Conservation (phyloP, 306 rosid species). For the Urtica urens region DNA sequence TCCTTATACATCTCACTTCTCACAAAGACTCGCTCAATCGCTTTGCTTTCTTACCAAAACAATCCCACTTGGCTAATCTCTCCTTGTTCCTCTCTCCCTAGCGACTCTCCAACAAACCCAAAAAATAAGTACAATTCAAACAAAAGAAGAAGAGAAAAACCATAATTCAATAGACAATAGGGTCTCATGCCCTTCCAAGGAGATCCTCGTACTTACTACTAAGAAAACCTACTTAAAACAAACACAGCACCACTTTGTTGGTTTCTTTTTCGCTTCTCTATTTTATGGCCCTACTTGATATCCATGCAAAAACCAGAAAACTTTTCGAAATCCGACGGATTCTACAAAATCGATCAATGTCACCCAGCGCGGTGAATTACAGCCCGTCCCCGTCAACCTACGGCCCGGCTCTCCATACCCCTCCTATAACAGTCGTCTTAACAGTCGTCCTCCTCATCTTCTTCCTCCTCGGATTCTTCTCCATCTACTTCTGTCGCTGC, state of each 20-base stretch:
- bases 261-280: background rate
- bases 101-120: background rate
- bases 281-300: background rate
- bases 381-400: constrained; percentile 9
- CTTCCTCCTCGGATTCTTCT: constrained; percentile 36
- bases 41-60: constrained; percentile 6
- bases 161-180: too few relatives aligned
- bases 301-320: constrained; percentile 30
- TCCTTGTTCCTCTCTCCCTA: constrained; percentile 15
- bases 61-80: constrained; percentile 3
- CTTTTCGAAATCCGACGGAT: background rate
- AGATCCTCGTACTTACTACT: background rate
- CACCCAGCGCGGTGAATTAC: constrained; percentile 7
- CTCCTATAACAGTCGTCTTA: constrained; percentile 32
- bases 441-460: constrained; percentile 27
- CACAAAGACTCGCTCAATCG: constrained; percentile 33
- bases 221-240: background rate
- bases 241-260: constrained; percentile 3
- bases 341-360: background rate
- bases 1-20: constrained; percentile 6
- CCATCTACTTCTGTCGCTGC: constrained; percentile 35
- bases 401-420: background rate
- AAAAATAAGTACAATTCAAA: background rate
- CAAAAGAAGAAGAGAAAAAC: background rate
- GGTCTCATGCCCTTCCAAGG: too few relatives aligned